A percentile compares a stretch with the other conserved stretches of the same genome.
Evolutionary conservation across 441 rosid genomes (phyloP).

Genomic region (Capsella rubella): DNA sequence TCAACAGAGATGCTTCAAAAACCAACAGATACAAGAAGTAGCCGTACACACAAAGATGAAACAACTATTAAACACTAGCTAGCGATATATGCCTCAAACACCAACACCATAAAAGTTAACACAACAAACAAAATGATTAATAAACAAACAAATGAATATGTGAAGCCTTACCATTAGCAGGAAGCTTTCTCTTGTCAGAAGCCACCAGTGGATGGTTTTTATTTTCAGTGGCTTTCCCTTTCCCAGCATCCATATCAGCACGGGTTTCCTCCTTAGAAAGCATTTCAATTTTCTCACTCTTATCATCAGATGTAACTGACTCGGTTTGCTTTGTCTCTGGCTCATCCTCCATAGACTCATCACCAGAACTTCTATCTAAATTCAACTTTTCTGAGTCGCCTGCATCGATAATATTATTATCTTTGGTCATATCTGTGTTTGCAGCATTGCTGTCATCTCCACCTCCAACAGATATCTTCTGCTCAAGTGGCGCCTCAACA

Average conservation of each 20-base stretch:
- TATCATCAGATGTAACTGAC: constrained; percentile 64
- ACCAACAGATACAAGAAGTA: background rate
- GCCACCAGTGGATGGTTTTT: constrained; percentile 46
- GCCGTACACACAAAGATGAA: constrained; percentile 4
- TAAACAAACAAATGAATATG: background rate
- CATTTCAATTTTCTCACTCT: constrained; percentile 55
- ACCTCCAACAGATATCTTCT: constrained; percentile 60
- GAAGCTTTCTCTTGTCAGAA: constrained; percentile 85
- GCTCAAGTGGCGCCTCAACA: constrained; percentile 83
- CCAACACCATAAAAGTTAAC: background rate
- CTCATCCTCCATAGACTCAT: constrained; percentile 96
- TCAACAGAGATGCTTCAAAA: background rate
- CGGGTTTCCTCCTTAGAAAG: constrained; percentile 55
- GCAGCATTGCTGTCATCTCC: constrained; percentile 66
- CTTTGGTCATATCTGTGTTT: constrained; percentile 72
- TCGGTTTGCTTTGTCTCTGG: constrained; percentile 79
- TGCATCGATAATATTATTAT: constrained; percentile 64
- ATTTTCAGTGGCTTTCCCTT: constrained; percentile 53
- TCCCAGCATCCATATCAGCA: constrained; percentile 54
- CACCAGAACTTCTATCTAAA: constrained; percentile 97
- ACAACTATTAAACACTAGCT: background rate
- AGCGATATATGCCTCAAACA: constrained; percentile 7
- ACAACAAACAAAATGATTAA: background rate
- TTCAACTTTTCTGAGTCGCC: constrained; percentile 90
- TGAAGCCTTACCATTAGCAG: constrained; percentile 58